Conservation (phyloP, 495 filamentous ascomycete genomes). For the Aspergillus kassunensis region DNA sequence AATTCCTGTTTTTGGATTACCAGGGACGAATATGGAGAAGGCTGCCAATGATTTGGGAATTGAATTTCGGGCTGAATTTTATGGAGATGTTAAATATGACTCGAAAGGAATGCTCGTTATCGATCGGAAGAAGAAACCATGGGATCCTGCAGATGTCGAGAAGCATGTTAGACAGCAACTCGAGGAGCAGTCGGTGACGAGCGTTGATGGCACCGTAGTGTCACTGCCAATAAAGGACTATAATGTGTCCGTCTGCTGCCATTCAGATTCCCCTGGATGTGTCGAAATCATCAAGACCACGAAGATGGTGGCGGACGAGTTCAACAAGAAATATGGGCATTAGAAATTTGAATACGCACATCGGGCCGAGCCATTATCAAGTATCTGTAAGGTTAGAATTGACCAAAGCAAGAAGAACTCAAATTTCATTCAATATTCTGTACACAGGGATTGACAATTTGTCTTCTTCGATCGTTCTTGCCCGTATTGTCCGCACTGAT, state of each 20-base stretch:
- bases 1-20: conserved; percentile 52
- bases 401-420: too few relatives aligned
- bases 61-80: conserved; percentile 55
- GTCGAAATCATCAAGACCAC: conserved; percentile 49
- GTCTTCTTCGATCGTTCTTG: too few relatives aligned
- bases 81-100: conserved; percentile 57
- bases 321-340: conserved; percentile 34
- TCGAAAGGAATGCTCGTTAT: conserved; percentile 46
- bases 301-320: conserved; percentile 33
- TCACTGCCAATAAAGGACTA: conserved; percentile 44
- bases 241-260: conserved; percentile 49
- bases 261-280: conserved; percentile 51
- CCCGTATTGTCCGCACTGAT: too few relatives aligned
- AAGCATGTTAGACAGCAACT: conserved; percentile 46
- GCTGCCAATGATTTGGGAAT: conserved; percentile 49
- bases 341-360: neutral
- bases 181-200: conserved; percentile 39
- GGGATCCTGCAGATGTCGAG: conserved; percentile 42
- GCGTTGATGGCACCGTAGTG: conserved; percentile 41
- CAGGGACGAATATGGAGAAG: conserved; percentile 50
- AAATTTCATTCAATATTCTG: too few relatives aligned
- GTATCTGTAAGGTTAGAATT: too few relatives aligned
- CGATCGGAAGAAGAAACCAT: conserved; percentile 54
- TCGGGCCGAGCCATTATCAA: neutral
- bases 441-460: too few relatives aligned